Base-by-base conservation (phyloP, 2,329 filamentous ascomycete genomes). In the Monosporascus ibericus region DNA sequence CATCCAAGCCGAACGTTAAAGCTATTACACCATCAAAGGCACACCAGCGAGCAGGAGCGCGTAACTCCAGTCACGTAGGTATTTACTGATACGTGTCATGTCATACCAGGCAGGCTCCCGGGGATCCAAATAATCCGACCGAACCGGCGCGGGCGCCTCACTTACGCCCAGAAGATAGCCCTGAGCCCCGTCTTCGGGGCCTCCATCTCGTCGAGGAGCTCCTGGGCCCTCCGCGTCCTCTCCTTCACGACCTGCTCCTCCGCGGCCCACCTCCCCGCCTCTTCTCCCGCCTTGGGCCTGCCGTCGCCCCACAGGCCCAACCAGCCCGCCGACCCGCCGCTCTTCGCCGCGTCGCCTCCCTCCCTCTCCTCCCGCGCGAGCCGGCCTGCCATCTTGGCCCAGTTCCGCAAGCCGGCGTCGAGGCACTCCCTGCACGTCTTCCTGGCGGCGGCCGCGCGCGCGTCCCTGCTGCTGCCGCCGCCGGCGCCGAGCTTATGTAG, bases 361-460 rank as follows among this genome's bases (percentile, higher is more conserved):
- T 65, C 65, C 40, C 68, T 67, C 62, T 82, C 78, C 40, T 78
- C 75, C 49, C 70, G 72, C 25, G 80, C 81, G 47, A 95, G 75
- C 52, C 78, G 77, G 11, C 75, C 74, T 20, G 94, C 85, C 87
- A 97, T 97, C 27, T 77, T 79, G 47, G 80, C 80, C 92, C 92
- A 96, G 66, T 96, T 95, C 6, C 80, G 78, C 1, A 96, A 75
- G 0, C 89, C 89, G 2, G 87, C 83, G 53, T 81, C 75, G 6
- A 96, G 78, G 64, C 92, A 96, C 59, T 92, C 80, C 36, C 81
- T 81, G 66, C 92, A 96, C 39, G 81, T 84, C 56, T 80, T 78
- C 59, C 74, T 77, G 5, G 77, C 68, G 55, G 72, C 75, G 55
- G 72, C 75, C 5, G 75, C 74, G 6, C 67, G 67, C 42, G 62